Conservation (phyloP, 345 rosid species). For the Populus alba region DNA sequence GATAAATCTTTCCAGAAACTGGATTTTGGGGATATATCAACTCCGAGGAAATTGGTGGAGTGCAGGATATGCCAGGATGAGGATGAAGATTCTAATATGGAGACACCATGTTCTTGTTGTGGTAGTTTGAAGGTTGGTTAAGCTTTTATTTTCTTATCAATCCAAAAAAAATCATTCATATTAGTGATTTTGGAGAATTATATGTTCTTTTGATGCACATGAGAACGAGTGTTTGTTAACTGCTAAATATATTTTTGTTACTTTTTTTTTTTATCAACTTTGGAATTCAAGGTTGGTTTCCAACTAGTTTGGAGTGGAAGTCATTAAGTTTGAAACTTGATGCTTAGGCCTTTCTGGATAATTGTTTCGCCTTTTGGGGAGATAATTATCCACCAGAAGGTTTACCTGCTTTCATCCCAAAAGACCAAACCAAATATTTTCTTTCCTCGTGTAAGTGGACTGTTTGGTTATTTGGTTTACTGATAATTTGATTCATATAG, state of each 20-base stretch:
- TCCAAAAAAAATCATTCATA: neutral
- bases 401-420: neutral
- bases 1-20: constrained; percentile 26
- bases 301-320: constrained; percentile 2
- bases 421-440: neutral
- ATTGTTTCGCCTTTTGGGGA: neutral
- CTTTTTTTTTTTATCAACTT: neutral
- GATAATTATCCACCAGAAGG: neutral
- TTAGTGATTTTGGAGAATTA: neutral
- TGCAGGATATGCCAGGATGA: constrained; percentile 97
- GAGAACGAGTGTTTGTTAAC: neutral
- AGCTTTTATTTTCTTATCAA: neutral
- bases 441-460: too few relatives aligned
- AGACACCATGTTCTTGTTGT: constrained; percentile 81
- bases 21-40: constrained; percentile 43
- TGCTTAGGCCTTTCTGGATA: neutral
- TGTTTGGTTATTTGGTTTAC: too few relatives aligned
- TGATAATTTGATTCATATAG: too few relatives aligned
- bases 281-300: neutral
- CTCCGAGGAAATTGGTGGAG: constrained; percentile 54
- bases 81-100: constrained; percentile 79
- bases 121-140: constrained; percentile 84
- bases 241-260: neutral
- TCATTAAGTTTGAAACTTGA: constrained; percentile 8
- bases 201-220: neutral